These are phyloP conservation scores for Xylariaceae sp. DNA, from an alignment of 2,329 filamentous ascomycete species.

Conservation along the genomic window DNA sequence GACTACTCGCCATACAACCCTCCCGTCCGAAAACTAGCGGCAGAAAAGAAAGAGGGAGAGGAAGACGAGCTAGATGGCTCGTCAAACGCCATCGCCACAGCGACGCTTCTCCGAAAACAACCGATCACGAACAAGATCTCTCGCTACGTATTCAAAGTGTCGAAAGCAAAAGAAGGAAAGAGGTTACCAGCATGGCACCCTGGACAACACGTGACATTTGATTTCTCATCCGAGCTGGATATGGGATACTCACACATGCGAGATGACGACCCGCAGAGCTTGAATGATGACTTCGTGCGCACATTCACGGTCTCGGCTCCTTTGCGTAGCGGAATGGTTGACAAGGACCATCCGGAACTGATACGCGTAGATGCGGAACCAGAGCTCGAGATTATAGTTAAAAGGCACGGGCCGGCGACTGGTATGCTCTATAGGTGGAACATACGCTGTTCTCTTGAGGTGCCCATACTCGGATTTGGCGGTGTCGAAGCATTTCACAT, in stretches of 20 bases:
- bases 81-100: constrained; percentile 33
- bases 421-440: constrained; percentile 58
- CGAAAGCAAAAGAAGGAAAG: constrained; percentile 7
- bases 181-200: constrained; percentile 50
- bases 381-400: constrained; percentile 68
- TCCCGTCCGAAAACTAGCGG: constrained; percentile 58
- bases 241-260: constrained; percentile 79
- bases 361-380: constrained; percentile 27
- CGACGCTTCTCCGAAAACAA: constrained; percentile 56
- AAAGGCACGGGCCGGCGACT: constrained; percentile 67
- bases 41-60: constrained; percentile 44
- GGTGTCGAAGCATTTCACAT: constrained; percentile 50
- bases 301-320: constrained; percentile 75
- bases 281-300: constrained; percentile 81
- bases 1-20: constrained; percentile 78
- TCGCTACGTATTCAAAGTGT: constrained; percentile 53
- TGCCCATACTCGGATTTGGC: constrained; percentile 70
- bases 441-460: constrained; percentile 48
- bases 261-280: constrained; percentile 69
- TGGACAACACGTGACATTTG: constrained; percentile 75
- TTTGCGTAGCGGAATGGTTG: constrained; percentile 26
- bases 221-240: constrained; percentile 66
- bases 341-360: background rate
- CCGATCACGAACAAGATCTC: constrained; percentile 62
- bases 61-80: background rate